These are phyloP conservation scores for Periconia digitata DNA, from an alignment of 2,329 filamentous ascomycete genomes.

Conservation along the genomic window DNA sequence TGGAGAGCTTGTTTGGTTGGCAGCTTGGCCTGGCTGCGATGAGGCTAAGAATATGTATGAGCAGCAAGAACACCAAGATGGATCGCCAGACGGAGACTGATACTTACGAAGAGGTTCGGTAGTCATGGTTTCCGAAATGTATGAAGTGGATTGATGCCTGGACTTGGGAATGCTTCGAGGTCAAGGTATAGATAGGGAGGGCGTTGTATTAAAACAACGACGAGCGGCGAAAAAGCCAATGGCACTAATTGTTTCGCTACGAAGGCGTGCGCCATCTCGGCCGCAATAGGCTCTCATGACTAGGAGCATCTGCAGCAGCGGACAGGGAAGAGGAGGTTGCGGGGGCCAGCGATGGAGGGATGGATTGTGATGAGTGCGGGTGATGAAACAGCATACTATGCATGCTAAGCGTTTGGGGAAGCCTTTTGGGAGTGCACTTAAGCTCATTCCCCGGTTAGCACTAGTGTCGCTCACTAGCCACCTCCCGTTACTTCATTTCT, in stretches of 20 bases:
- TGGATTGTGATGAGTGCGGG: neutral
- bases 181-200: conserved; percentile 22
- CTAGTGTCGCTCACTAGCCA: too few relatives aligned
- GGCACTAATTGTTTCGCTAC: conserved; percentile 11
- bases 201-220: conserved; percentile 36
- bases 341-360: too few relatives aligned
- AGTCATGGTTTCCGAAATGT: conserved; percentile 31
- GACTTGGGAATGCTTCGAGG: conserved; percentile 22
- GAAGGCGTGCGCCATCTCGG: conserved; percentile 3
- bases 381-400: neutral
- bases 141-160: conserved; percentile 25
- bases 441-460: too few relatives aligned
- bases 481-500: too few relatives aligned
- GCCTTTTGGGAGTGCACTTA: too few relatives aligned
- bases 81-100: conserved; percentile 17
- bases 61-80: conserved; percentile 23
- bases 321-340: neutral
- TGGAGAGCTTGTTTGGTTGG: conserved; percentile 31
- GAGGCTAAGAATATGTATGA: conserved; percentile 25
- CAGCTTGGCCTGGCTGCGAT: conserved; percentile 29
- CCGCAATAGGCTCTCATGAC: too few relatives aligned
- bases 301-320: too few relatives aligned
- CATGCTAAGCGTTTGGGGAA: neutral
- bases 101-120: conserved; percentile 35
- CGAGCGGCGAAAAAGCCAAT: conserved; percentile 15